phyloP scores from a whole-genome alignment of 805 yeast genomes.

The Wickerhamomyces queroliae region DNA sequence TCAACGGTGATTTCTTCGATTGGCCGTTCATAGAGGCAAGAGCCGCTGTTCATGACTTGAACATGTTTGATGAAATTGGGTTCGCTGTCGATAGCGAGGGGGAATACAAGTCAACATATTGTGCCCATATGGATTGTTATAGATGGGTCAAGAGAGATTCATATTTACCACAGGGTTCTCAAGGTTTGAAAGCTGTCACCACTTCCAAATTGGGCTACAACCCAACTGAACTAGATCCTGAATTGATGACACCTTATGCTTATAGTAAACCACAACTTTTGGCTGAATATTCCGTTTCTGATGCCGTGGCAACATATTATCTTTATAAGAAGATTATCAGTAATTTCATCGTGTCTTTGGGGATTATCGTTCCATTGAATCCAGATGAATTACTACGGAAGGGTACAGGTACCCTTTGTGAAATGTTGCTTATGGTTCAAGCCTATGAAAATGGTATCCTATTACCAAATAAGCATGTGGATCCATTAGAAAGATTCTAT shows the following conservation, averaged over 20 bases:
- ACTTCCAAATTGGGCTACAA: constrained; percentile 93
- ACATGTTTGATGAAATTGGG: constrained; percentile 91
- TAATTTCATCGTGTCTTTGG: constrained; percentile 92
- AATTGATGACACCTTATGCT: constrained; percentile 97
- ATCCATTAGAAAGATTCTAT: constrained; percentile 91
- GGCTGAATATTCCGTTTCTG: constrained; percentile 97
- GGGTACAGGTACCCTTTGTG: constrained; percentile 98
- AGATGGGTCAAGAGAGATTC: constrained; percentile 98
- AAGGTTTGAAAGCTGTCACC: constrained; percentile 96
- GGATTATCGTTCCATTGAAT: constrained; percentile 91
- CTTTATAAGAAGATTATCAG: constrained; percentile 94
- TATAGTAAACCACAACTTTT: constrained; percentile 85
- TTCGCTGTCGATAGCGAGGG: constrained; percentile 85
- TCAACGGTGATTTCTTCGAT: constrained; percentile 97
- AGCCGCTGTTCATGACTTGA: constrained; percentile 75
- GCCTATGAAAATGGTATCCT: constrained; percentile 76
- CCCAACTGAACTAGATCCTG: constrained; percentile 96
- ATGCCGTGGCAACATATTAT: constrained; percentile 98
- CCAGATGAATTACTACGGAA: constrained; percentile 95
- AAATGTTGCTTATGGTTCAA: constrained; percentile 94
- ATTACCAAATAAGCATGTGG: constrained; percentile 89
- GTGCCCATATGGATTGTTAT: constrained; percentile 96
- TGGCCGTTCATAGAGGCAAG: constrained; percentile 98
- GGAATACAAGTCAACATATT: constrained; percentile 86
- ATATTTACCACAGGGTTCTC: constrained; percentile 96